phyloP scores from a whole-genome alignment of 805 yeast genomes.

The Ogataea glucozyma region DNA sequence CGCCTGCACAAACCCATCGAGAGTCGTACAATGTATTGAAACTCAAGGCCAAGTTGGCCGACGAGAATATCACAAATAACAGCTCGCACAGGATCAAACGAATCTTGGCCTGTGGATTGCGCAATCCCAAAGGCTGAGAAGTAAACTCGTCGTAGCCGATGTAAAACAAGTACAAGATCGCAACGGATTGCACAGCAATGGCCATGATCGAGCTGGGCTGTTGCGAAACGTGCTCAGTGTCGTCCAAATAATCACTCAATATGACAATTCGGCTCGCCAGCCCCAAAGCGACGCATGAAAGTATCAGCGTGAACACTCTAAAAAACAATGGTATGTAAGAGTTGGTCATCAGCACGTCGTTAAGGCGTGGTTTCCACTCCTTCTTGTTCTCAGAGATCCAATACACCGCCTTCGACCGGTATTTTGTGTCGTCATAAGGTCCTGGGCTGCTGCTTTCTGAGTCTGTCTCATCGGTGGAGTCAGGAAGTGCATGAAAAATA shows the following conservation, averaged over 20 bases:
- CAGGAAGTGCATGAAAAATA: conserved; percentile 45
- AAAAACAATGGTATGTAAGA: conserved; percentile 81
- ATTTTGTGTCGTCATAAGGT: conserved; percentile 35
- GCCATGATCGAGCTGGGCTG: conserved; percentile 95
- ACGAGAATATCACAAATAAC: conserved; percentile 81
- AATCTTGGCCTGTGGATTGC: conserved; percentile 83
- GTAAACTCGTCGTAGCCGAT: conserved; percentile 89
- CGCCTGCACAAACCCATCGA: conserved; percentile 70
- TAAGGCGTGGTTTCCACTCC: conserved; percentile 63
- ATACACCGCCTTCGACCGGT: conserved; percentile 59
- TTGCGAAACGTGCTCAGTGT: conserved; percentile 50
- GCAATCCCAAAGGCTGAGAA: conserved; percentile 87
- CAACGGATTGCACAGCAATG: conserved; percentile 76
- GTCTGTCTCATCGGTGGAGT: conserved; percentile 17
- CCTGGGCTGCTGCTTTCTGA: conserved; percentile 25
- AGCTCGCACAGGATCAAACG: conserved; percentile 79
- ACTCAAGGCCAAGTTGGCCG: conserved; percentile 84
- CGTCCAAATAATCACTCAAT: conserved; percentile 38
- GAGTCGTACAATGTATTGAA: conserved; percentile 80
- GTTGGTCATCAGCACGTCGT: conserved; percentile 63
- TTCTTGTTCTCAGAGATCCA: conserved; percentile 66
- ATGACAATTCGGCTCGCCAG: conserved; percentile 63
- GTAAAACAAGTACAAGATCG: conserved; percentile 73
- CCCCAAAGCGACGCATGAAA: conserved; percentile 69
- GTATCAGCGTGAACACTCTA: conserved; percentile 56